Evolutionary conservation across 768 basidiomycete species (phyloP), one percentile per base, ranked within the genome.

Genomic region (Cyclocybe cylindracea): DNA sequence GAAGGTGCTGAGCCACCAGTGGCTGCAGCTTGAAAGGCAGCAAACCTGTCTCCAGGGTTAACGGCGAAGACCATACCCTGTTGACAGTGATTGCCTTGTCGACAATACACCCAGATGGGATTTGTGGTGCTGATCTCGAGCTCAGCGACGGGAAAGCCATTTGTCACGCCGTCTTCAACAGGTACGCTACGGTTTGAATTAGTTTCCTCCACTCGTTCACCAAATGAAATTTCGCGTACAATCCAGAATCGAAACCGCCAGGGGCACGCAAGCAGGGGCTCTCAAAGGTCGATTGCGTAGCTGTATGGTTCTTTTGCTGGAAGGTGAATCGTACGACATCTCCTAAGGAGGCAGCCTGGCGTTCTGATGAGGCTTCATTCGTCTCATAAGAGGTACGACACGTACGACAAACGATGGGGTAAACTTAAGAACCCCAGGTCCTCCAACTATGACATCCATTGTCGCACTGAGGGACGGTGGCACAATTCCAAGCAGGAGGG

Each of bases 21-120:
- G 9, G 83, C 84, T 14, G 76, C 76, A 14, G 77, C 71, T 61
- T 80, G 72, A 76, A 86, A 86, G 3, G 77, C 75, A 4, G 70
- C 63, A 53, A 85, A 77, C 18, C 80, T 70, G 66, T 71, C 65
- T 11, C 77, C 82, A 3, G 84, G 78, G 61, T 87, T 87, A 58
- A 86, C 68, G 19, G 83, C 80, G 62, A 85, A 84, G 31, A 86
- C 85, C 85, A 86, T 87, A 11, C 84, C 83, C 44, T 64, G 59
- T 33, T 70, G 64, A 50, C 85, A 86, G 63, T 86, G 85, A 45
- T 68, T 67, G 11, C 66, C 65, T 62, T 86, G 84, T 13, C 74
- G 68, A 64, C 84, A 86, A 67, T 75, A 85, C 7, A 82, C 73
- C 83, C 83, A 86, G 50, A 80, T 66, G 2, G 84, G 80, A 49